phyloP scores from a whole-genome alignment of 2,329 filamentous ascomycete genomes.

The Incumbomyces lentus region DNA sequence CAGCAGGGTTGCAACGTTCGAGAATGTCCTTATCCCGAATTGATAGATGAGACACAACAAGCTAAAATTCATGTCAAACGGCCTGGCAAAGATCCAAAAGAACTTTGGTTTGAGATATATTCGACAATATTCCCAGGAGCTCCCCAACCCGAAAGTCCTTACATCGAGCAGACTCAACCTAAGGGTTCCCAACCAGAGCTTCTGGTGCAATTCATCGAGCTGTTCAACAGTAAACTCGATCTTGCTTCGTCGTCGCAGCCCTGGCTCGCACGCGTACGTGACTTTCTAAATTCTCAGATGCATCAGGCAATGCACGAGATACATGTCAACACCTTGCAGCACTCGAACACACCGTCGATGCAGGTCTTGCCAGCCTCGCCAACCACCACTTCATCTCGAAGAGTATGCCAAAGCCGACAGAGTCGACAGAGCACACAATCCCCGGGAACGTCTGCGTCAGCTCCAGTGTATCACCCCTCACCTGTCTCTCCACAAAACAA shows the following conservation, averaged over 20 bases:
- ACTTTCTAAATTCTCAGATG: slow-evolving; percentile 2
- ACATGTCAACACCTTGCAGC: neutral
- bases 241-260: neutral
- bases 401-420: neutral
- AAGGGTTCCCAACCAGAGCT: neutral
- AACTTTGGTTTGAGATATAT: slow-evolving; percentile 20
- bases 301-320: slow-evolving; percentile 4
- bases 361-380: neutral
- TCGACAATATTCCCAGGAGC: slow-evolving; percentile 16
- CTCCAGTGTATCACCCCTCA: too few species aligned
- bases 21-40: slow-evolving; percentile 19
- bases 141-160: slow-evolving; percentile 14
- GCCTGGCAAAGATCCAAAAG: slow-evolving; percentile 13
- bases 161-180: slow-evolving; percentile 6
- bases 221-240: slow-evolving; percentile 1
- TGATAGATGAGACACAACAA: slow-evolving; percentile 16
- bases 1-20: slow-evolving; percentile 7
- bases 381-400: neutral
- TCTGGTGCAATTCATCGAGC: slow-evolving; percentile 3
- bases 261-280: neutral
- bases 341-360: neutral
- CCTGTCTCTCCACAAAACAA: too few species aligned
- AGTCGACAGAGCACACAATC: neutral
- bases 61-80: slow-evolving; percentile 17
- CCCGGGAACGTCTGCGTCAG: neutral